phyloP scores from a whole-genome alignment of 2,329 filamentous ascomycete species.

The Blumeria graminis region DNA sequence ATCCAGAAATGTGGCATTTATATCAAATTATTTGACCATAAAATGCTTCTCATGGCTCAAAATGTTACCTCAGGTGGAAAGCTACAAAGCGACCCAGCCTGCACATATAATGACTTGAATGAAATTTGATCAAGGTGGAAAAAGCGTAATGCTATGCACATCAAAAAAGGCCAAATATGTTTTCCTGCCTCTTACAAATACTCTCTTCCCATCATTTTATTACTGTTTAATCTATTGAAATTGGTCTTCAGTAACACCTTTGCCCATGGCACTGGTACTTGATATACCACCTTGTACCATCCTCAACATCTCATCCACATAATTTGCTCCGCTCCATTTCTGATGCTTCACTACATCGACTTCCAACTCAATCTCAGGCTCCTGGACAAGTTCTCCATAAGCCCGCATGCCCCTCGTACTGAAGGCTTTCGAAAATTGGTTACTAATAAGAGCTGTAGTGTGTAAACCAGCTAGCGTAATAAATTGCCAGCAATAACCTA shows the following conservation, averaged over 20 bases:
- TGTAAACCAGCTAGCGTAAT: conserved; percentile 97
- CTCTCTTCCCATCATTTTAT: no score
- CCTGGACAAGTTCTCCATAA: conserved; percentile 91
- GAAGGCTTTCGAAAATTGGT: conserved; percentile 71
- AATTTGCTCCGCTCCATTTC: conserved; percentile 93
- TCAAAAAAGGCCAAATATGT: no score
- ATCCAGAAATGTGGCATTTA: no score
- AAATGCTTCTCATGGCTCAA: no score
- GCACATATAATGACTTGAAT: no score
- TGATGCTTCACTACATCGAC: conserved; percentile 96
- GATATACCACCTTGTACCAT: conserved; percentile 90
- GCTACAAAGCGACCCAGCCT: no score
- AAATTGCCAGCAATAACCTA: conserved; percentile 99
- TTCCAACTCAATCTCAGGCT: conserved; percentile 78
- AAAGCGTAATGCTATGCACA: no score
- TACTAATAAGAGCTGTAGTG: conserved; percentile 76
- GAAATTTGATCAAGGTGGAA: no score
- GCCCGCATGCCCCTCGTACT: conserved; percentile 72
- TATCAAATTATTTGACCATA: no score
- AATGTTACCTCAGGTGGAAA: no score
- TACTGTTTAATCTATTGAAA: conserved; percentile 30
- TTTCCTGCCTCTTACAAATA: no score
- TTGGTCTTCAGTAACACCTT: conserved; percentile 94
- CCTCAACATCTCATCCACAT: conserved; percentile 84
- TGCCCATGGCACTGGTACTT: conserved; percentile 86